Percentiles rank a stretch among this genome's conserved stretches.
phyloP scores from a whole-genome alignment of 345 rosid genomes.

The Laguncularia racemosa region DNA sequence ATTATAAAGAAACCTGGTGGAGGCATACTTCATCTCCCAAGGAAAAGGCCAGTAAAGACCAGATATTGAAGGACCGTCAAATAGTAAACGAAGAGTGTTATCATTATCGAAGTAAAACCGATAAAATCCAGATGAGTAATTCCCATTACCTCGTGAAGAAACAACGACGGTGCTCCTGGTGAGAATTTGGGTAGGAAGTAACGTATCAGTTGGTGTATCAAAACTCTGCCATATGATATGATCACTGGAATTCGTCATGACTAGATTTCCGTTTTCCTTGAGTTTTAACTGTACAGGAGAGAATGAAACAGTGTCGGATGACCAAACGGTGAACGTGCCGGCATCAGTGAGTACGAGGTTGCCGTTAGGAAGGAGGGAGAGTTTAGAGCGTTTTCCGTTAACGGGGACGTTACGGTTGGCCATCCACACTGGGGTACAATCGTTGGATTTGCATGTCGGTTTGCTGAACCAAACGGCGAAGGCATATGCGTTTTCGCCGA shows the following conservation, averaged over 20 bases:
- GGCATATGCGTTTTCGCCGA: constrained; percentile 19
- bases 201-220: constrained; percentile 23
- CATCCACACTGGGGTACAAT: constrained; percentile 30
- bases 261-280: constrained; percentile 20
- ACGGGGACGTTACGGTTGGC: constrained; percentile 33
- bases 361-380: constrained; percentile 13
- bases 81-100: constrained; percentile 20
- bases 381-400: constrained; percentile 31
- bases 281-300: constrained; percentile 5
- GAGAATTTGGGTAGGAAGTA: constrained; percentile 33
- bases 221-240: constrained; percentile 15
- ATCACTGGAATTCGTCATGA: constrained; percentile 5
- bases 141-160: constrained; percentile 22
- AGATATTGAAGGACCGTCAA: constrained; percentile 13
- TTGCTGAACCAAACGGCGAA: constrained; percentile 6
- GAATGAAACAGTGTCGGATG: constrained; percentile 4
- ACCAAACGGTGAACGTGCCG: constrained; percentile 11
- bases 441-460: neutral
- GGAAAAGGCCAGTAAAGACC: constrained; percentile 25
- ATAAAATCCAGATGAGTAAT: constrained; percentile 23
- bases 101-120: constrained; percentile 18
- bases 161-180: constrained; percentile 15
- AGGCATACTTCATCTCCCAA: constrained; percentile 1
- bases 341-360: constrained; percentile 25
- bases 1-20: constrained; percentile 13